Evolutionary conservation across 345 rosid species (phyloP), one percentile per base, ranked within the genome.

Genomic region (Cardamine chenopodiifolia): DNA sequence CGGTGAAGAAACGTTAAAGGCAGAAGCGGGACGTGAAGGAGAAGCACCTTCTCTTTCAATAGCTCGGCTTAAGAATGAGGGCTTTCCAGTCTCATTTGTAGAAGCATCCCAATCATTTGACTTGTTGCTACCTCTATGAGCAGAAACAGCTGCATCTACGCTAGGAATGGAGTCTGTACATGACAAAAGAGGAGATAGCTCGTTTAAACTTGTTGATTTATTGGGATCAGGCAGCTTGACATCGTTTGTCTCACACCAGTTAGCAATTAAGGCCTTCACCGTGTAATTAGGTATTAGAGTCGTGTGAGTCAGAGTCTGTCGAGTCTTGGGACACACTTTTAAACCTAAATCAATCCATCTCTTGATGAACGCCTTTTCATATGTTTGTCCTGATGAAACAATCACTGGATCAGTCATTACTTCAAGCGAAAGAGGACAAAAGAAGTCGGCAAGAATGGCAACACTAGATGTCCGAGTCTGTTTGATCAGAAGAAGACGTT

Each of bases 331-430:
- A 77, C 99, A 96, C 10, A 96, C 95, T 25, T 87, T 87, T 35
- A 96, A 90, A 19, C 98, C 98, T 72, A 89, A 89, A 57, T 89
- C 96, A 78, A 92, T 89, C 98, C 99, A 92, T 66, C 82, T 85
- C 85, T 88, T 90, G 70, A 96, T 92, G 79, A 88, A 92, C 6
- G 87, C 95, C 66, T 86, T 82, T 76, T 96, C 99, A 50, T 92
- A 96, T 29, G 99, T 96, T 82, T 96, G 95, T 63, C 99, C 98
- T 37, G 97, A 88, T 66, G 94, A 87, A 39, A 90, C 95, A 74
- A 96, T 92, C 60, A 96, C 98, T 28, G 98, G 99, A 85, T 92
- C 97, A 20, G 90, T 87, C 99, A 96, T 96, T 81, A 96, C 85
- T 80, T 90, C 97, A 44, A 92, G 95, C 4, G 99, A 96, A 13